A percentile compares a stretch with the other conserved stretches of the same genome.
Evolutionary conservation across 129 eudicot genomes (phyloP).

Genomic region (Heracleum sosnowskyi): DNA sequence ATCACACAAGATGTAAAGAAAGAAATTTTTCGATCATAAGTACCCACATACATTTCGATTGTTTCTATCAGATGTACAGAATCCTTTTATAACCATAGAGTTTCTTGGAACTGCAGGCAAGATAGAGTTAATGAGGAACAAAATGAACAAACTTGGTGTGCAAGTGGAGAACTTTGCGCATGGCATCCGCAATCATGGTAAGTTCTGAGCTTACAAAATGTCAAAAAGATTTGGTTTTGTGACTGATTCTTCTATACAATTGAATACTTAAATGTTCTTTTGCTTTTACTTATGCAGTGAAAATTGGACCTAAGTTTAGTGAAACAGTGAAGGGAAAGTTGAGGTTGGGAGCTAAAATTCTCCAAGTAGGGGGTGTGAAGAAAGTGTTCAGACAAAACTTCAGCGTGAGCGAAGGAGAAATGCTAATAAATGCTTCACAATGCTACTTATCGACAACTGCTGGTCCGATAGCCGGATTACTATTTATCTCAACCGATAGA

Average conservation of each 20-base stretch:
- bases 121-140: constrained; percentile 13
- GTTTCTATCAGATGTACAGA: not conserved
- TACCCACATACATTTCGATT: not conserved
- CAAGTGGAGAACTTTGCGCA: constrained; percentile 19
- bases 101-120: constrained; percentile 16
- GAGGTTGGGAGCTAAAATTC: constrained; percentile 37
- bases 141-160: constrained; percentile 29
- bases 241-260: not conserved
- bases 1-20: not conserved
- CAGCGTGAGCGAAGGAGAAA: constrained; percentile 17
- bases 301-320: constrained; percentile 26
- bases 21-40: too few relatives aligned
- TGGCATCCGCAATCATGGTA: constrained; percentile 36
- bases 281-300: constrained; percentile 17
- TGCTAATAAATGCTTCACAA: constrained; percentile 18
- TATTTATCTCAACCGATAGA: constrained; percentile 25
- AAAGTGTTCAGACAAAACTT: constrained; percentile 34
- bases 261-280: not conserved
- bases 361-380: constrained; percentile 29
- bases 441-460: constrained; percentile 33
- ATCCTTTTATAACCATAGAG: not conserved
- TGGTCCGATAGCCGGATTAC: constrained; percentile 31
- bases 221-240: not conserved
- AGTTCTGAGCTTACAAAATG: not conserved
- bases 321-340: constrained; percentile 34